Evolutionary conservation across 495 filamentous ascomycete species (phyloP).

Genomic region (Daldinia concentrica): DNA sequence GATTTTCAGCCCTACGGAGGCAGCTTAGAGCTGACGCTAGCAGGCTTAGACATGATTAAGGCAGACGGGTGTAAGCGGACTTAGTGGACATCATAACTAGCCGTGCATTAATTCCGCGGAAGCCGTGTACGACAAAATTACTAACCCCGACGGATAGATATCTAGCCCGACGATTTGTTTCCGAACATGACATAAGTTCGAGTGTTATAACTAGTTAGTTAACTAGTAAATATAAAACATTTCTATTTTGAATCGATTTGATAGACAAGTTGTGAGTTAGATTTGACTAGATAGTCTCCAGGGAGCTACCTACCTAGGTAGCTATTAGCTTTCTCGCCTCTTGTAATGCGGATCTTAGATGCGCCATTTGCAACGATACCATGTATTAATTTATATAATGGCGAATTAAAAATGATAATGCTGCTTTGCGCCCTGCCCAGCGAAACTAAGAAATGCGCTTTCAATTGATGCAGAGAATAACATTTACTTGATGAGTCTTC

Average conservation of each 20-base stretch:
- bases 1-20: slow-evolving; percentile 18
- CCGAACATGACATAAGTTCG: too few species aligned
- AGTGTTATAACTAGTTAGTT: too few species aligned
- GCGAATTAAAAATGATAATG: background rate
- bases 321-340: too few species aligned
- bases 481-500: background rate
- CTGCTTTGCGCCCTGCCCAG: background rate
- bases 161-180: background rate
- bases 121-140: background rate
- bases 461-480: background rate
- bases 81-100: slow-evolving; percentile 1
- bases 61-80: slow-evolving; percentile 15
- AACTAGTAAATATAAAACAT: too few species aligned
- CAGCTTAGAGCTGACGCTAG: slow-evolving; percentile 28
- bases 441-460: background rate
- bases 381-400: too few species aligned
- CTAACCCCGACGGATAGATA: slow-evolving; percentile 7
- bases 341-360: too few species aligned
- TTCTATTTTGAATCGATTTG: too few species aligned
- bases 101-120: slow-evolving; percentile 27
- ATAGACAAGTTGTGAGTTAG: too few species aligned
- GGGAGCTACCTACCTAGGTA: too few species aligned
- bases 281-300: too few species aligned
- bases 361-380: too few species aligned
- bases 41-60: background rate